Base-by-base conservation (phyloP, 75 land plant genomes). In the Cupressus sempervirens region DNA sequence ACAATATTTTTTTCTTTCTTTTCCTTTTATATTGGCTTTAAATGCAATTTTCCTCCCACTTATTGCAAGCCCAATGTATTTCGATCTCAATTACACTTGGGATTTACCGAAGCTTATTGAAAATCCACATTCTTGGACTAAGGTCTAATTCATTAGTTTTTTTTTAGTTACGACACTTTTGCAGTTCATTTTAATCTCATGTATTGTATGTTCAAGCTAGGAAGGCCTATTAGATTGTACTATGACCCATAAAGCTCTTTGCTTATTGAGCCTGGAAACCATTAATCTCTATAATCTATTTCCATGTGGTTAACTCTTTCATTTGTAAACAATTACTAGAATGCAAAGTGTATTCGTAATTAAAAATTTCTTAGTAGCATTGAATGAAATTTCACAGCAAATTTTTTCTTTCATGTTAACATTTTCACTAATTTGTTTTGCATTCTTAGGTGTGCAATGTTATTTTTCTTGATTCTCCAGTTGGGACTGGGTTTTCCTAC, bases 101-200 rank as follows among this genome's bases (percentile, higher is more conserved):
- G 84, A 80, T 77, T 46, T 92, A 43, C 95, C 95, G 74, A 88
- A 83, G 53, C 83, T 93, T 34, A 48, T 72, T 32, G 53, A 48
- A 56, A 84, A 90, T 41, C 92, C 90, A 30, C 58, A 94, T 54
- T 81, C 95, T 43, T 94, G 93, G 93, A 88, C 92, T 23, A 94
- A 91, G 96, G 96, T 94, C 4, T 18, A 32, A 29, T 41, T 82
- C 18, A 58, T 20, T 9, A 8, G 3, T 45, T 52, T 15, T 73
- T 9, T 35, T 15, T 81, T 43, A 58, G 15, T 18, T 80, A 4
- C 9, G 7, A n/a, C 40, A 29, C 65, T 30, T 65, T 46, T 82
- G 2, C n/a, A n/a, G 1, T 1, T 12, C n/a, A n/a, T 1, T 50
- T 40, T 77, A 20, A 16, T 43, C 43, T 43, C 48, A 20, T 75